Evolutionary conservation across 768 basidiomycete genomes (phyloP).

Genomic region (Calocera viscosa): DNA sequence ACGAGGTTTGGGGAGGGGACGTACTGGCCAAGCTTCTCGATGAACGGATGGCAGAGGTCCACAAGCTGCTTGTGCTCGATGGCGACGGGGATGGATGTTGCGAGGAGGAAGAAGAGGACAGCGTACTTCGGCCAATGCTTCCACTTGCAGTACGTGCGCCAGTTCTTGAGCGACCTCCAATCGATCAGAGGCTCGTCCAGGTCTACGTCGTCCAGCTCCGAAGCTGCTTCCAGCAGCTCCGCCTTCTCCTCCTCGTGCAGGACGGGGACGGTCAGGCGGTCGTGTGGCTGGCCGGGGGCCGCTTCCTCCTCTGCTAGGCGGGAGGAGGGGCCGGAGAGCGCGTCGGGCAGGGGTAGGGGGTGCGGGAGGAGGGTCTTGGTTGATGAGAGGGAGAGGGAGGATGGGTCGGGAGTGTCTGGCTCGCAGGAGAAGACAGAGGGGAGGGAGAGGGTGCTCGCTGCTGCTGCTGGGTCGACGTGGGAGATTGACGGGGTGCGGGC

Average conservation of each 20-base stretch:
- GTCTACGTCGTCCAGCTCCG: background rate
- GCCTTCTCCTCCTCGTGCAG: background rate
- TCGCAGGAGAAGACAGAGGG: background rate
- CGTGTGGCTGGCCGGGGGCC: background rate
- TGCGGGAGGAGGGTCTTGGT: background rate
- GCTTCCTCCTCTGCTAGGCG: background rate
- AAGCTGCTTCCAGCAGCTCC: background rate
- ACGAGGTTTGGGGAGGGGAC: slow-evolving; percentile 3
- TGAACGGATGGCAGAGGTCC: background rate
- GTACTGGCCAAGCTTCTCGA: background rate
- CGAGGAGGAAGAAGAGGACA: background rate
- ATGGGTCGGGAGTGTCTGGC: background rate
- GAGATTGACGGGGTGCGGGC: background rate
- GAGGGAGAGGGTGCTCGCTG: background rate
- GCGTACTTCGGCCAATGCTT: background rate
- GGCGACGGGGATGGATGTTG: background rate
- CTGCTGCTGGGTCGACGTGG: background rate
- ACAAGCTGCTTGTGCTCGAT: slow-evolving; percentile 1
- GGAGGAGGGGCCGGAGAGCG: background rate
- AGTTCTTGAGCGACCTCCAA: background rate
- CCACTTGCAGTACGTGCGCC: background rate
- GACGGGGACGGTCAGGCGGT: background rate
- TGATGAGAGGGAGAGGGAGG: background rate
- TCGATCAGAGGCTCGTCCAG: slow-evolving; percentile 1
- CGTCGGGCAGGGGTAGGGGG: background rate